Percentiles rank a stretch among this genome's conserved stretches.
Conservation (phyloP, 2,329 filamentous ascomycete species). For the Akanthomyces muscarius region DNA sequence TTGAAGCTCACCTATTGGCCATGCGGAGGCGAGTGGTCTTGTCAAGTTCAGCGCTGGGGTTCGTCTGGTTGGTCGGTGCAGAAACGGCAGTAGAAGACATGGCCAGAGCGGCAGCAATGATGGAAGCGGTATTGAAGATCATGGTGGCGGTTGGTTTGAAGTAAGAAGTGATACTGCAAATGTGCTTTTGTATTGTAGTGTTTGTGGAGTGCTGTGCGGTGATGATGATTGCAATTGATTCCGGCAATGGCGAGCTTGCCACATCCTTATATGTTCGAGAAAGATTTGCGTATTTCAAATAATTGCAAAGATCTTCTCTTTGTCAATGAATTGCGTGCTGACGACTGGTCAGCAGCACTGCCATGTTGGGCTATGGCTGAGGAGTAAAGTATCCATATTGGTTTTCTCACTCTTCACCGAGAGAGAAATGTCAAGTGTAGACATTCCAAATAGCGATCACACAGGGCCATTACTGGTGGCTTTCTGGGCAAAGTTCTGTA, state of each 20-base stretch:
- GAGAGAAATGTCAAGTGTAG: not conserved
- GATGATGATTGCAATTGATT: not conserved
- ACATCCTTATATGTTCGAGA: conserved; percentile 5
- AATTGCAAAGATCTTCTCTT: too few relatives aligned
- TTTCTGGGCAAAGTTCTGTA: not conserved
- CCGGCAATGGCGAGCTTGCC: not conserved
- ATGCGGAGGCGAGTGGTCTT: conserved; percentile 37
- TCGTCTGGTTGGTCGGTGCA: conserved; percentile 8
- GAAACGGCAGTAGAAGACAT: conserved; percentile 22
- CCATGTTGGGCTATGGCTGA: not conserved
- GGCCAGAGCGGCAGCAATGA: conserved; percentile 37
- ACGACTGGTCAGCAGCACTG: conserved; percentile 6
- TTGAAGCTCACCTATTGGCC: conserved; percentile 33
- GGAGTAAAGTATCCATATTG: not conserved
- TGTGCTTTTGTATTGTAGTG: not conserved
- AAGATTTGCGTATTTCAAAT: conserved; percentile 2
- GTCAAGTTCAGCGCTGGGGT: conserved; percentile 24
- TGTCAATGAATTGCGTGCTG: not conserved
- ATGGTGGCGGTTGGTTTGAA: conserved; percentile 26
- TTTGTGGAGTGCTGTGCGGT: not conserved
- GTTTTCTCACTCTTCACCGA: not conserved
- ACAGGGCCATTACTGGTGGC: not conserved
- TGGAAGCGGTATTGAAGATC: conserved; percentile 32
- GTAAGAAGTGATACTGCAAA: not conserved
- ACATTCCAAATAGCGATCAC: conserved; percentile 1